phyloP scores from a whole-genome alignment of 1,284 basidiomycete species.

The Sphagnurus paluster region DNA sequence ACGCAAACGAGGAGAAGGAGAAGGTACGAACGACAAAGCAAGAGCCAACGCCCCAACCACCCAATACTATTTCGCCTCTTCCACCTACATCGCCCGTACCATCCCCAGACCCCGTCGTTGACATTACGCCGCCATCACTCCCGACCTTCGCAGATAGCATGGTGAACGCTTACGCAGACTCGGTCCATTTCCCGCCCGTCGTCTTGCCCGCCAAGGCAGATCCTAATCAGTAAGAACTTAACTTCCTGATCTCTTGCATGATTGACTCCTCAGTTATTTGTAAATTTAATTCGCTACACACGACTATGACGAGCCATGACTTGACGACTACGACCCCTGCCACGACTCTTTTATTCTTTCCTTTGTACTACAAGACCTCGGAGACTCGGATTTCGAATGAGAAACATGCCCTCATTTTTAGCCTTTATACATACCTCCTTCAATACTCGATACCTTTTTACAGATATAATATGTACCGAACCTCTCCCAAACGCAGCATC shows the following conservation, averaged over 20 bases:
- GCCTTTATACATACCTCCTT: background rate
- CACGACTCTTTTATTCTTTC: no score
- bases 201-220: background rate
- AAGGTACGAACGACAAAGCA: conserved; percentile 22
- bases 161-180: conserved; percentile 14
- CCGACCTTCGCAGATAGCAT: conserved; percentile 12
- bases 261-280: background rate
- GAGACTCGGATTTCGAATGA: background rate
- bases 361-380: background rate
- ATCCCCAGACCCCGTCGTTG: background rate
- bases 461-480: no score
- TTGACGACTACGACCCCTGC: background rate
- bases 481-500: background rate
- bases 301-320: conserved; percentile 1
- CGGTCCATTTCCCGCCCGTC: conserved; percentile 14
- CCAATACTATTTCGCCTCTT: conserved; percentile 1
- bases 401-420: background rate
- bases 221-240: background rate
- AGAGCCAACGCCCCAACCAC: conserved; percentile 1
- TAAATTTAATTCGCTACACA: conserved; percentile 3
- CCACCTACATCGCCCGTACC: background rate
- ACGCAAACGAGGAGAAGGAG: conserved; percentile 14
- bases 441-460: no score
- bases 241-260: background rate
- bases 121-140: conserved; percentile 6